phyloP scores from a whole-genome alignment of 2,329 filamentous ascomycete genomes.

The Penicillium polonicum region DNA sequence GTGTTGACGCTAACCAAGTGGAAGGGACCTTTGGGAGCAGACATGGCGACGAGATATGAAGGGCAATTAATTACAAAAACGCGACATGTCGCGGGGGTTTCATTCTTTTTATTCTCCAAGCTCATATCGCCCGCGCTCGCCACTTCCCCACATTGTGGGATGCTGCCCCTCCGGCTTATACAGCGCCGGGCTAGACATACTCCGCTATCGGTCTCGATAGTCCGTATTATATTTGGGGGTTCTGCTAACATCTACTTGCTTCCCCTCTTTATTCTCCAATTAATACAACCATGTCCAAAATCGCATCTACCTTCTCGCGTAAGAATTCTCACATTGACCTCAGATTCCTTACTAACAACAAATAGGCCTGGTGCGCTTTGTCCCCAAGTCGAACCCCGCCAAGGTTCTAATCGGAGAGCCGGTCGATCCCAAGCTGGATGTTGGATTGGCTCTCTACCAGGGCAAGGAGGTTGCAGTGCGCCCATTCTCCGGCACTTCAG shows the following conservation, averaged over 20 bases:
- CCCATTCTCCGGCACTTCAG: conserved; percentile 59
- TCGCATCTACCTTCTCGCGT: conserved; percentile 41
- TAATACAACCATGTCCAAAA: conserved; percentile 32
- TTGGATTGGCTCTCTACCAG: conserved; percentile 57
- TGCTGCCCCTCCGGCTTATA: conserved; percentile 18
- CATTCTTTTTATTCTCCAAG: conserved; percentile 16
- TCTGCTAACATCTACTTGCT: not conserved
- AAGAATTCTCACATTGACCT: conserved; percentile 2
- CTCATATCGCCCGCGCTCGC: conserved; percentile 11
- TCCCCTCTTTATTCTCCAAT: not conserved
- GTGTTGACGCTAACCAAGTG: conserved; percentile 68
- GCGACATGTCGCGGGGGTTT: conserved; percentile 21
- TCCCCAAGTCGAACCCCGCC: conserved; percentile 51
- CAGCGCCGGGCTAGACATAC: conserved; percentile 28
- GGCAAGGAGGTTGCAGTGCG: conserved; percentile 57
- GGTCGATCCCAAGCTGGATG: conserved; percentile 52
- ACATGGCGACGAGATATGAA: conserved; percentile 21
- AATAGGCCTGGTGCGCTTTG: conserved; percentile 61
- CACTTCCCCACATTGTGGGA: conserved; percentile 24
- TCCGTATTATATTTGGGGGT: not conserved
- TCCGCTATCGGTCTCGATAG: conserved; percentile 14
- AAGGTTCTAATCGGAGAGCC: conserved; percentile 59
- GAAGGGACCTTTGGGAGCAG: conserved; percentile 55
- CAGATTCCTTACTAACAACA: conserved; percentile 4
- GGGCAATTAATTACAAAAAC: conserved; percentile 1